Percentiles rank a stretch among this genome's conserved stretches.
Evolutionary conservation across 2,329 filamentous ascomycete species (phyloP).

Genomic region (Scedosporium dehoogii): DNA sequence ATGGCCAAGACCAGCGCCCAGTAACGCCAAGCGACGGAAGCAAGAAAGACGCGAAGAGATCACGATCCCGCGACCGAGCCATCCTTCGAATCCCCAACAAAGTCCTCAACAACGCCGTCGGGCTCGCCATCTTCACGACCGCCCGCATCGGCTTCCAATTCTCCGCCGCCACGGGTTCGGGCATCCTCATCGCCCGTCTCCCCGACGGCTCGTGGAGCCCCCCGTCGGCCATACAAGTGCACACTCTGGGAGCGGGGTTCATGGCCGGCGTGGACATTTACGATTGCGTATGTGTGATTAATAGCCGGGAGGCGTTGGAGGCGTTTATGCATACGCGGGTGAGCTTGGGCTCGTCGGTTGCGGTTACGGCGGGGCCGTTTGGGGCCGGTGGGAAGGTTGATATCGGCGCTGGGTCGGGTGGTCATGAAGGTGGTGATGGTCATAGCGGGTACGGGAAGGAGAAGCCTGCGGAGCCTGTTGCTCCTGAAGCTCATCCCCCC

Average conservation of each 20-base stretch:
- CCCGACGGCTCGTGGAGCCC: slow-evolving; percentile 65
- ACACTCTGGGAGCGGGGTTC: slow-evolving; percentile 71
- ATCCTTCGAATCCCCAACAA: slow-evolving; percentile 44
- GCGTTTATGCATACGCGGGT: slow-evolving; percentile 68
- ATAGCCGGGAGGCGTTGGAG: slow-evolving; percentile 63
- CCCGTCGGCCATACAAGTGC: slow-evolving; percentile 72
- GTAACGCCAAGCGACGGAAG: slow-evolving; percentile 10
- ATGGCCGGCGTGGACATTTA: slow-evolving; percentile 79
- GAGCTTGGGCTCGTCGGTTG: slow-evolving; percentile 69
- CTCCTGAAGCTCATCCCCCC: slow-evolving; percentile 11
- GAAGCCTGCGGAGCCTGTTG: background rate
- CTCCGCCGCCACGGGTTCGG: slow-evolving; percentile 57
- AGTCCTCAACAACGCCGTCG: slow-evolving; percentile 56
- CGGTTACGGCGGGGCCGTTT: slow-evolving; percentile 59
- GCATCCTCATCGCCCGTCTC: slow-evolving; percentile 52
- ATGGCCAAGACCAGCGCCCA: slow-evolving; percentile 18
- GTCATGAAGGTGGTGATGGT: background rate
- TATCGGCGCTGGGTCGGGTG: slow-evolving; percentile 24
- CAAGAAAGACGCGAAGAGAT: slow-evolving; percentile 22
- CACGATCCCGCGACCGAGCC: slow-evolving; percentile 17
- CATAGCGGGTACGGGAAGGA: slow-evolving; percentile 2
- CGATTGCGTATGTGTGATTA: slow-evolving; percentile 82
- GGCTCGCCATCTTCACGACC: slow-evolving; percentile 63
- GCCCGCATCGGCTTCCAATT: slow-evolving; percentile 57
- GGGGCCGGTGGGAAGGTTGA: slow-evolving; percentile 67